These are phyloP conservation scores for Pittosporum tobira DNA, from an alignment of 129 eudicot species.

Conservation along the genomic window DNA sequence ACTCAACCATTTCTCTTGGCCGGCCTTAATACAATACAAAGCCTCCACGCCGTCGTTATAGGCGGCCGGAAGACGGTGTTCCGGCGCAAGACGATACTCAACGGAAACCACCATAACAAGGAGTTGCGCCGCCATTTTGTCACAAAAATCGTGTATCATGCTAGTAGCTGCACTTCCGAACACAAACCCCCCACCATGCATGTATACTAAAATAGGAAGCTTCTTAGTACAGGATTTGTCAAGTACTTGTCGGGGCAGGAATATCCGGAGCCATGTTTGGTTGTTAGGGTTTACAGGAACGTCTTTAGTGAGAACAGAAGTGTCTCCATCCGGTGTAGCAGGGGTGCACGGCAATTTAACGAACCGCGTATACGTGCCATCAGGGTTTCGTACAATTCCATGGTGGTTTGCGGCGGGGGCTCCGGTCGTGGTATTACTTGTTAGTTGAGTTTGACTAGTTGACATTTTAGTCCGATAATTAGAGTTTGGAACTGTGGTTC, in stretches of 20 bases:
- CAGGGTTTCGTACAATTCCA: constrained; percentile 11
- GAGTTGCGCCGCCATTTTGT: constrained; percentile 18
- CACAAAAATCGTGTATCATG: constrained; percentile 19
- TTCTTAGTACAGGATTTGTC: not conserved
- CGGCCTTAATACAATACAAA: constrained; percentile 25
- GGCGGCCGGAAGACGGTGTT: constrained; percentile 59
- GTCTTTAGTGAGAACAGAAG: constrained; percentile 23
- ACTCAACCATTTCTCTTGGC: constrained; percentile 31
- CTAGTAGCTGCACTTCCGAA: constrained; percentile 22
- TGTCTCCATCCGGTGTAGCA: constrained; percentile 12
- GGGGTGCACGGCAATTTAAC: constrained; percentile 10
- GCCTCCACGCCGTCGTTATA: constrained; percentile 49
- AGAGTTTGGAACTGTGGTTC: not conserved
- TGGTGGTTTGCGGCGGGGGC: not conserved
- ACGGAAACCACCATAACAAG: constrained; percentile 34
- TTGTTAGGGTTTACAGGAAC: constrained; percentile 12
- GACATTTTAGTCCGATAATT: not conserved
- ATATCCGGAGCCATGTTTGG: constrained; percentile 25
- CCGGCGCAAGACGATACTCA: constrained; percentile 54
- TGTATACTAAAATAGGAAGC: constrained; percentile 24
- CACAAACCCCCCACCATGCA: constrained; percentile 53
- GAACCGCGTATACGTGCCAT: constrained; percentile 22
- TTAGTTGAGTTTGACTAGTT: not conserved
- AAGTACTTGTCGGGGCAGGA: constrained; percentile 14
- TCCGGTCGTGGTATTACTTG: not conserved